phyloP scores from a whole-genome alignment of 352 stramenopile genomes.

The Phytophthora pseudosyringae region DNA sequence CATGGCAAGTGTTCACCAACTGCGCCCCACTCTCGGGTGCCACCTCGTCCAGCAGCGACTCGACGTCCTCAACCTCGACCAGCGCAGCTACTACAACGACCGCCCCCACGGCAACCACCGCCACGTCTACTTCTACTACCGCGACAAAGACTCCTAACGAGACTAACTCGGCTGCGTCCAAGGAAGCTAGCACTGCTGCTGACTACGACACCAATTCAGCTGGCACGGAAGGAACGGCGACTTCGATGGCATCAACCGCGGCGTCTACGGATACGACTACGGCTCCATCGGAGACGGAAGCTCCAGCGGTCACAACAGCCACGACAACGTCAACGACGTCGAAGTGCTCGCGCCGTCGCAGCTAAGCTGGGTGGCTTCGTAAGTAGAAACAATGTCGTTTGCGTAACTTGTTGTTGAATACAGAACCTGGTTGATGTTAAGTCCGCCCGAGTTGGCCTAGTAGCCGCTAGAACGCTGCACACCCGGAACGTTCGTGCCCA shows the following conservation, averaged over 20 bases:
- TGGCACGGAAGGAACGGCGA: too few relatives aligned
- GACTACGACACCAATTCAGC: too few relatives aligned
- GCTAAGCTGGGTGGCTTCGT: slow-evolving; percentile 7
- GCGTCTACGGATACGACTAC: slow-evolving; percentile 17
- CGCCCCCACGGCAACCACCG: slow-evolving; percentile 6
- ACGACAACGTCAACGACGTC: slow-evolving; percentile 4
- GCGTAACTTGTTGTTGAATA: slow-evolving; percentile 26
- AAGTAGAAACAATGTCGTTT: slow-evolving; percentile 17
- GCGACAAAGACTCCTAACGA: slow-evolving; percentile 7
- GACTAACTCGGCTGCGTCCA: slow-evolving; percentile 1
- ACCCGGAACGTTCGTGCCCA: too few relatives aligned
- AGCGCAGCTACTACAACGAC: slow-evolving; percentile 6
- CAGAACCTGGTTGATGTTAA: slow-evolving; percentile 3
- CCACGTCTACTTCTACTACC: slow-evolving; percentile 14
- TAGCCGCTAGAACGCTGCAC: too few relatives aligned
- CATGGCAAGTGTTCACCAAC: slow-evolving; percentile 62
- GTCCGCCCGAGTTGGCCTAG: too few relatives aligned
- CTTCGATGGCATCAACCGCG: slow-evolving; percentile 10
- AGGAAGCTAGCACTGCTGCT: slow-evolving; percentile 21
- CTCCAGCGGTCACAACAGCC: slow-evolving; percentile 12
- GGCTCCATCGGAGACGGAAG: slow-evolving; percentile 18
- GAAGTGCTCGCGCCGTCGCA: slow-evolving; percentile 31
- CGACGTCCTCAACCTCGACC: slow-evolving; percentile 10
- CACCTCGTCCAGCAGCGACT: slow-evolving; percentile 13
- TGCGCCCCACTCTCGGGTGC: slow-evolving; percentile 45